Evolutionary conservation across 148 eudicot genomes (phyloP).

Genomic region (Mesembryanthemum crystallinum): DNA sequence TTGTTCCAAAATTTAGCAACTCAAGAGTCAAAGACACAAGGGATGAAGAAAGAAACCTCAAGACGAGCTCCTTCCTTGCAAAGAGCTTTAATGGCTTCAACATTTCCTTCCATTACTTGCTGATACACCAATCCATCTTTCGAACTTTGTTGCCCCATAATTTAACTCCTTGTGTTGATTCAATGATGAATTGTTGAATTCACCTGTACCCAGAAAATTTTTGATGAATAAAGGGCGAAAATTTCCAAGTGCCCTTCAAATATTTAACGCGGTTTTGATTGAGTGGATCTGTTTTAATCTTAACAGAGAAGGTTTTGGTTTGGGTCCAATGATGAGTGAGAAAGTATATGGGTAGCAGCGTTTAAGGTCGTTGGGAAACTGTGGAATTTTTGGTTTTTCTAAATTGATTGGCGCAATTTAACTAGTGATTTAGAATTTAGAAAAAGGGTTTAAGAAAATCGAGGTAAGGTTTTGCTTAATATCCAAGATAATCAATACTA

Average conservation of each 20-base stretch:
- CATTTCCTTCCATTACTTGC: conserved; percentile 40
- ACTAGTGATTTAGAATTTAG: no score
- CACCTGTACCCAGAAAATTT: conserved; percentile 1
- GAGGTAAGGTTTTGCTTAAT: background rate
- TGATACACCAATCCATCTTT: conserved; percentile 49
- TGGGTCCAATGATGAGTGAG: background rate
- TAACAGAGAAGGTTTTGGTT: background rate
- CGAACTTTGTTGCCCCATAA: conserved; percentile 63
- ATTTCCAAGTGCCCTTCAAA: background rate
- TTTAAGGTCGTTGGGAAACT: background rate
- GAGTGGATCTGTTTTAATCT: background rate
- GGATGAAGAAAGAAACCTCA: conserved; percentile 34
- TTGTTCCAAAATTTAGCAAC: background rate
- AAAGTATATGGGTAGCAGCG: background rate
- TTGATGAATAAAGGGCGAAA: background rate
- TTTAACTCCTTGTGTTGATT: background rate
- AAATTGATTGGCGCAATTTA: no score
- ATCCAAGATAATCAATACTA: background rate
- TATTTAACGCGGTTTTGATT: background rate
- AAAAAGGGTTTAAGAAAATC: no score
- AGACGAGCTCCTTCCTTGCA: conserved; percentile 49
- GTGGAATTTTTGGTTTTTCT: no score
- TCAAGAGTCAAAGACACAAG: background rate
- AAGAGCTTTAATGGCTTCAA: conserved; percentile 51
- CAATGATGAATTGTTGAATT: background rate